Evolutionary conservation across 768 basidiomycete genomes (phyloP), one percentile per base, ranked within the genome.

Genomic region (Leccinum fibrillosum): DNA sequence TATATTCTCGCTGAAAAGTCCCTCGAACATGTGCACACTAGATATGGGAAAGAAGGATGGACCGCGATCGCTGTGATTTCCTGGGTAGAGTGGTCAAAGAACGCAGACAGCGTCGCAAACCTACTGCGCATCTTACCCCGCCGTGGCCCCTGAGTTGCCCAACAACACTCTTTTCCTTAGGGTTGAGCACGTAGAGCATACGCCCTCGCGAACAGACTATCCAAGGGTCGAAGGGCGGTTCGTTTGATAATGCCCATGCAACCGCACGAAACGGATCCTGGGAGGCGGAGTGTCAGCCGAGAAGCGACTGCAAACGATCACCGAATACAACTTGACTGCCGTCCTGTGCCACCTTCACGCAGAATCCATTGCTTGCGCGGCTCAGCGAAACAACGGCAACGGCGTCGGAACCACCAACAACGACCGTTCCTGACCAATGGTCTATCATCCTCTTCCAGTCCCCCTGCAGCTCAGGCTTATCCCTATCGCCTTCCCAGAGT

Each of bases 1-100:
- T 90, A 91, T 50, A 92, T 80, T 28, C 90, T 77, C 5, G 84
- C 78, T 0, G 88, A 82, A 63, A 82, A 82, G 68, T 92, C 90
- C 45, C 85, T 76, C 0, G 90, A 90, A 13, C 89, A 89, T 2
- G 86, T 88, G 63, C 85, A 86, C 60, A 89, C 78, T 4, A 86
- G 67, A 60, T 87, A 76, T 11, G 85, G 82, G 45, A 74, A 75
- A 0, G 64, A 74, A 5, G 86, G 87, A 68, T 90, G 86, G 7
- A 86, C 83, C 0, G 76, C 80, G 6, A 92, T 80, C 9, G 86
- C 85, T 0, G 86, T 90, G 57, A 92, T 90, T 52, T 72, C 69
- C 72, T 72, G 37, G 26, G 76, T 72, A 81, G 84, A 49, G 15
- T 44, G 42, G 45, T 62, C 64, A 66, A 61, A 15, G 34, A 53